Evolutionary conservation across 1,139 yeast species (phyloP).

Genomic region (Scheffersomyces titani): DNA sequence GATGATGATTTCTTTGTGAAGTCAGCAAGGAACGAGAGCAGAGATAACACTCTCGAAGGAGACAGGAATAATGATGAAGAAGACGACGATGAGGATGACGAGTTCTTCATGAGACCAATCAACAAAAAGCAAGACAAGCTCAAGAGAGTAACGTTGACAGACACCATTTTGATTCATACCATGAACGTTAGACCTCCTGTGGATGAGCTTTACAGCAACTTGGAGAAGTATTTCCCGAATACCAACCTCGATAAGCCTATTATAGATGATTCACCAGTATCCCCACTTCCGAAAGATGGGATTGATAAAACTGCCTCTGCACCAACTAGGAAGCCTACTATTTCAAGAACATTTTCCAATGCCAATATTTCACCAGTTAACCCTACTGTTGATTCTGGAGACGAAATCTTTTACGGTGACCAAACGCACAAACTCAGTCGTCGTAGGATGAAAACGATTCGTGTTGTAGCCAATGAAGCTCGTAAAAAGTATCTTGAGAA

Average conservation of each 20-base stretch:
- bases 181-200: constrained; percentile 85
- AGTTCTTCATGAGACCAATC: constrained; percentile 21
- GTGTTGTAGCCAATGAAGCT: constrained; percentile 93
- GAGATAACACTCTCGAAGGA: constrained; percentile 14
- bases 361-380: constrained; percentile 46
- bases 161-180: constrained; percentile 36
- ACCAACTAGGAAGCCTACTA: constrained; percentile 33
- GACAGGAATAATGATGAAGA: constrained; percentile 7
- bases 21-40: constrained; percentile 16
- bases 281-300: constrained; percentile 35
- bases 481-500: constrained; percentile 50
- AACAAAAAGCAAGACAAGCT: neutral
- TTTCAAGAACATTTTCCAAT: constrained; percentile 49
- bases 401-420: constrained; percentile 38
- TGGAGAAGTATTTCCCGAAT: constrained; percentile 89
- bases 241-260: constrained; percentile 93
- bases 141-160: constrained; percentile 4
- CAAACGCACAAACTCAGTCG: constrained; percentile 29
- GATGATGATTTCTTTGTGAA: constrained; percentile 36
- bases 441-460: constrained; percentile 76
- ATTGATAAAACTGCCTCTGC: constrained; percentile 2
- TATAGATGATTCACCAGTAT: constrained; percentile 73
- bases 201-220: constrained; percentile 86
- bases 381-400: constrained; percentile 28
- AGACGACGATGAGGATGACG: constrained; percentile 18